Percentiles rank a stretch among this genome's conserved stretches.
Evolutionary conservation across 2,329 filamentous ascomycete genomes (phyloP).

Genomic region (Orbilia oligospora): DNA sequence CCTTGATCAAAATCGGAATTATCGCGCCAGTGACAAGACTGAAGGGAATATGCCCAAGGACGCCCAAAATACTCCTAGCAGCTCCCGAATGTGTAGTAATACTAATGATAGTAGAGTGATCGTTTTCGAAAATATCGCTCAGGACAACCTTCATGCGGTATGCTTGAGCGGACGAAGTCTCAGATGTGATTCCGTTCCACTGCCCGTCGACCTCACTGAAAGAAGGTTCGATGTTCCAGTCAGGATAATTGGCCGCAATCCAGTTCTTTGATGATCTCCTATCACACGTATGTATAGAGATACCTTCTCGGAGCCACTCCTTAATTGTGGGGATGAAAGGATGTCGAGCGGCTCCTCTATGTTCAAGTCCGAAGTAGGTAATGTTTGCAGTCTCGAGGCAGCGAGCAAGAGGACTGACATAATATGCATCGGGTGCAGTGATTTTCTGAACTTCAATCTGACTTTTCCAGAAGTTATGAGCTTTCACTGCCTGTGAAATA

Average conservation of each 20-base stretch:
- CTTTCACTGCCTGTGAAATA: conserved; percentile 72
- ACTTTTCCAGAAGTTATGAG: conserved; percentile 73
- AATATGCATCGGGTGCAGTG: conserved; percentile 75
- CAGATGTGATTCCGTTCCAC: conserved; percentile 70
- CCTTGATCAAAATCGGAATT: conserved; percentile 77
- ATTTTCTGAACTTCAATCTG: conserved; percentile 72
- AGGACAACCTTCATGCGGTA: conserved; percentile 70
- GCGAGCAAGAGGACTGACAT: conserved; percentile 75
- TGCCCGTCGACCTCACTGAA: conserved; percentile 74
- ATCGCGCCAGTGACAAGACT: conserved; percentile 75
- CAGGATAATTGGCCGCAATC: conserved; percentile 72
- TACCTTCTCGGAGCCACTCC: conserved; percentile 76
- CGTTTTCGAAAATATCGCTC: conserved; percentile 72
- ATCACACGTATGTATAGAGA: conserved; percentile 79
- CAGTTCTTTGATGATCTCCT: conserved; percentile 72
- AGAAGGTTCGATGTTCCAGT: conserved; percentile 73
- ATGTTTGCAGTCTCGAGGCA: conserved; percentile 75
- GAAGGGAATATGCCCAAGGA: conserved; percentile 75
- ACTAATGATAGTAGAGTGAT: conserved; percentile 72
- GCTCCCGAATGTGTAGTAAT: conserved; percentile 75
- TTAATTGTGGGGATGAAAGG: conserved; percentile 75
- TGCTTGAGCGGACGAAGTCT: conserved; percentile 71
- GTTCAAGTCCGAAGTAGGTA: conserved; percentile 72
- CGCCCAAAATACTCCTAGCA: conserved; percentile 71
- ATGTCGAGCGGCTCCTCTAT: conserved; percentile 68